These are phyloP conservation scores for Taphrina sp. DNA, from an alignment of 1,139 yeast species.

Conservation along the genomic window DNA sequence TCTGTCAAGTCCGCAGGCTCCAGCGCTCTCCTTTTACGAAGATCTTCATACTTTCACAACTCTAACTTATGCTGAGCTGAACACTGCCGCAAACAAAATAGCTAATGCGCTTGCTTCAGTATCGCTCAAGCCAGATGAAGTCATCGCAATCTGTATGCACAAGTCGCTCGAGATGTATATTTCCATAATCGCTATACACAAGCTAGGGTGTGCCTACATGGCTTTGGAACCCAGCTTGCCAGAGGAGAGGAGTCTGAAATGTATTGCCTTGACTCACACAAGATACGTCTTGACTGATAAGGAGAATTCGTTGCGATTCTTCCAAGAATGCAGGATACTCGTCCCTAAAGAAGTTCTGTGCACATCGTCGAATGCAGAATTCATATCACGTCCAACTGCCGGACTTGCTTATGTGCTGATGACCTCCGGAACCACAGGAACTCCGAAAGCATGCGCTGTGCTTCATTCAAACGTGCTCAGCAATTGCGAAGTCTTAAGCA, in stretches of 20 bases:
- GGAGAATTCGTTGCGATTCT: background rate
- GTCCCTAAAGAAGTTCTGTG: background rate
- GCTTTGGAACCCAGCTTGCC: constrained; percentile 37
- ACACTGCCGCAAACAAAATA: background rate
- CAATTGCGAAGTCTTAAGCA: constrained; percentile 35
- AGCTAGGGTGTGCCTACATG: constrained; percentile 38
- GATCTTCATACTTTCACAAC: constrained; percentile 1
- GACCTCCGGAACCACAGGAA: constrained; percentile 97
- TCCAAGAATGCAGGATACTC: background rate
- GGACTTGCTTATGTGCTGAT: constrained; percentile 90
- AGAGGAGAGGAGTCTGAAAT: constrained; percentile 19
- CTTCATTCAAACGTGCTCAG: constrained; percentile 66
- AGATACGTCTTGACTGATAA: constrained; percentile 9
- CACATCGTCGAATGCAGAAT: background rate
- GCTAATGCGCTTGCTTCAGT: constrained; percentile 15
- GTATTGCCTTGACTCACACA: constrained; percentile 14
- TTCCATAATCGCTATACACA: constrained; percentile 36
- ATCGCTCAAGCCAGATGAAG: constrained; percentile 29
- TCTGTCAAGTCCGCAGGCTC: background rate
- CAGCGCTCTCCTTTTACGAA: constrained; percentile 19
- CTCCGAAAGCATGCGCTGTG: constrained; percentile 92
- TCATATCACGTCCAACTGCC: constrained; percentile 47
- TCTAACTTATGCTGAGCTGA: constrained; percentile 31
- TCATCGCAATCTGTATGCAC: constrained; percentile 34
- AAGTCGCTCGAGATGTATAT: constrained; percentile 37